Base-by-base conservation (phyloP, 2,329 filamentous ascomycete genomes). In the Penicillium expansum region DNA sequence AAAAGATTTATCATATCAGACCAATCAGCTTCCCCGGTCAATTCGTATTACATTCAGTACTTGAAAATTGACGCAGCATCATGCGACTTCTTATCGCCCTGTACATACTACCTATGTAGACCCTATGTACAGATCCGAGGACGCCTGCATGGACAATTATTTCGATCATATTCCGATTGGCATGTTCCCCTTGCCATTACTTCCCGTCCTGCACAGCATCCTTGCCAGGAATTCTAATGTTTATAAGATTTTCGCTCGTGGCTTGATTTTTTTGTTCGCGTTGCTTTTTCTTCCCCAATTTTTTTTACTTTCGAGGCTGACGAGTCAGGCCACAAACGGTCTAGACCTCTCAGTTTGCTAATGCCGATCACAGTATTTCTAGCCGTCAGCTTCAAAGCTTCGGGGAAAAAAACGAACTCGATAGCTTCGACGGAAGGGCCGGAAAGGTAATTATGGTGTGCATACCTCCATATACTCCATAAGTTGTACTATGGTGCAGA, bases 401-500 rank as follows among this genome's bases (percentile, higher is more conserved):
- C 49, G 24, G n/a, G n/a, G n/a, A 3, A 18, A 22, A 38, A 41
- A 37, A 51, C 24, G 49, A 42, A 60, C 8, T 59, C 24, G 58
- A 66, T 55, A 59, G 60, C 62, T 62, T 59, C 48, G 55, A 58
- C 41, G 48, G 41, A 39, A 52, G 41, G 33, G 35, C 39, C 51
- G 42, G 51, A 59, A 56, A 54, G 63, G 57, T 20, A 64, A 64
- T 57, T 64, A 64, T 63, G 63, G 57, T 62, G 51, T 66, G 63
- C 63, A 65, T 64, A 44, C 33, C 39, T 32, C 13, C 13, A 18
- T 32, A 45, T 32, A 45, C 29, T 32, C 43, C 29, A 47, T 47
- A n/a, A n/a, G n/a, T n/a, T n/a, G n/a, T n/a, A 47, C 38, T 54
- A 53, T 9, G n/a, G 49, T 54, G 57, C 50, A 56, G 48, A 48